Conservation (phyloP, 1,284 basidiomycete genomes). For the Earliella scabrosa region DNA sequence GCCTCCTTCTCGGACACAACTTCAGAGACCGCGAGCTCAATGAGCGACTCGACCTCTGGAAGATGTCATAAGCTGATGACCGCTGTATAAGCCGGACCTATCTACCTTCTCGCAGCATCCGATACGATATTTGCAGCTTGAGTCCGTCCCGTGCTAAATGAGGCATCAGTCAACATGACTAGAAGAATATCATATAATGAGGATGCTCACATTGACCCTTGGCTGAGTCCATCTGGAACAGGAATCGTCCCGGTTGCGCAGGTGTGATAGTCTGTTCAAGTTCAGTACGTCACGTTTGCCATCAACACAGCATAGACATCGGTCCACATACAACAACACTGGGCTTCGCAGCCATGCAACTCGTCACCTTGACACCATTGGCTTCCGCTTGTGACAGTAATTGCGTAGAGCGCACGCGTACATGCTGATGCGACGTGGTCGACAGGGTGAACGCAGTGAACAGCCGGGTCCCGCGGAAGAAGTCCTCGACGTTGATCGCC, state of each 20-base stretch:
- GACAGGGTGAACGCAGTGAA: conserved; percentile 84
- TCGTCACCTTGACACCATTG: conserved; percentile 54
- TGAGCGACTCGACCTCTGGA: conserved; percentile 64
- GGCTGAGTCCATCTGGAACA: conserved; percentile 71
- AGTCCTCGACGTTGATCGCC: conserved; percentile 85
- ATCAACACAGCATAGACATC: neutral
- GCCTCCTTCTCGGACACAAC: conserved; percentile 40
- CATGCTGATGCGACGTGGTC: conserved; percentile 69
- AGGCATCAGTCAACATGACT: neutral
- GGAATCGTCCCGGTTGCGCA: conserved; percentile 66
- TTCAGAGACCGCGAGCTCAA: conserved; percentile 53
- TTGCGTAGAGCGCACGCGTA: conserved; percentile 65
- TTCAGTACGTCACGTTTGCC: neutral
- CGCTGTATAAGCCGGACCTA: neutral
- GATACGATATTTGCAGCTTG: conserved; percentile 66
- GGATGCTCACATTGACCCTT: conserved; percentile 56
- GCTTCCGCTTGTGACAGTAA: conserved; percentile 48
- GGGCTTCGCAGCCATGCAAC: conserved; percentile 45
- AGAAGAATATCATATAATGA: neutral
- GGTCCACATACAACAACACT: conserved; percentile 31
- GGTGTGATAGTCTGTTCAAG: conserved; percentile 67
- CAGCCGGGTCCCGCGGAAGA: conserved; percentile 72
- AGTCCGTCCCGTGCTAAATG: conserved; percentile 63
- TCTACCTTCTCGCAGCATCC: conserved; percentile 75
- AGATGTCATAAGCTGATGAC: neutral